Evolutionary conservation across 2,329 filamentous ascomycete species (phyloP), one percentile per base, ranked within the genome.

Genomic region (Saccharata proteae): DNA sequence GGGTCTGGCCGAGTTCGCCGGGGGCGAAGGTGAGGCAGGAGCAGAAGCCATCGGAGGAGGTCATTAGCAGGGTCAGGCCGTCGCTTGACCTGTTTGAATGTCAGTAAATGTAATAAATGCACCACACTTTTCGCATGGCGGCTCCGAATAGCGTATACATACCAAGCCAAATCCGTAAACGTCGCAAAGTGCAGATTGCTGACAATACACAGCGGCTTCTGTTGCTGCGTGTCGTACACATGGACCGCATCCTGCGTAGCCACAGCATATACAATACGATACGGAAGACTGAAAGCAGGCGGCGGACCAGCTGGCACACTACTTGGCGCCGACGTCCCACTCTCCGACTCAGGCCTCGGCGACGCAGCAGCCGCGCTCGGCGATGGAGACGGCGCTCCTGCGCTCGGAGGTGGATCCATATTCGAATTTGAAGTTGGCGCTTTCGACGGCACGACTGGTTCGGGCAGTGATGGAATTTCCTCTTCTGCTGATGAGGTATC

Each of bases 41-140:
- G 54, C 90, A 98, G 61, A 96, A 98, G 0, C 90, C 90, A 54
- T 98, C 90, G 0, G 90, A 94, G 0, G 90, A 98, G n/a, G 85
- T 90, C 61, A 98, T 92, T 29, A 98, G 67, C 14, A 98, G 63
- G 2, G 79, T 85, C 24, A 74, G 65, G 9, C 80, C 80, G 54
- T 86, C 80, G 40, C 67, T 75, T 2, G 80, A 80, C 78, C 78
- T 81, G 39, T 17, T 57, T 45, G 19, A 16, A 39, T 65, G 43
- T 54, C 35, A 49, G 40, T 9, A 10, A 13, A 16, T 13, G 14
- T 15, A 20, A n/a, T 15, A 15, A 9, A 15, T 6, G 9, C n/a
- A 5, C 3, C 5, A 23, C 22, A 17, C 21, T 21, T 21, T 7
- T 21, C 19, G 7, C 27, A 35, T 18, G 27, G 38, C n/a, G n/a